A percentile compares a stretch with the other conserved stretches of the same genome.
These are phyloP conservation scores for Fusarium nisikadoi DNA, from an alignment of 2,329 filamentous ascomycete species.

Conservation along the genomic window DNA sequence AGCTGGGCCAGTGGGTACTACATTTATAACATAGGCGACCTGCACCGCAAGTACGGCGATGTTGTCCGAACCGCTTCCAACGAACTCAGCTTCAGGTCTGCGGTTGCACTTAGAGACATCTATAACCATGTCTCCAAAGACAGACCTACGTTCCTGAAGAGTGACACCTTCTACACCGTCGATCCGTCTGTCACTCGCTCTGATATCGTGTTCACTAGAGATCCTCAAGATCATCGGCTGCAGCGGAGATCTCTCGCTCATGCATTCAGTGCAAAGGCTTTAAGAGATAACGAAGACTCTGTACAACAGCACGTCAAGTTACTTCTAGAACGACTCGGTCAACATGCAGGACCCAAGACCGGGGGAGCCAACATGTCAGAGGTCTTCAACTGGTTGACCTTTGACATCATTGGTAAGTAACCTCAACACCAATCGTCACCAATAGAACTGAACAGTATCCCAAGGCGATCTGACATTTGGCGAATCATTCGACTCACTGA, in stretches of 20 bases:
- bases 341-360: neutral
- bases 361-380: conserved; percentile 1
- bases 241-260: conserved; percentile 21
- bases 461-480: conserved; percentile 24
- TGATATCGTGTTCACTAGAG: conserved; percentile 4
- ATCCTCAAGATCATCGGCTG: conserved; percentile 11
- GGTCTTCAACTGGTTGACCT: conserved; percentile 24
- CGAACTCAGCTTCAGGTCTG: conserved; percentile 27
- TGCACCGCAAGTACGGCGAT: conserved; percentile 32
- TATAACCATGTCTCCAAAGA: conserved; percentile 25
- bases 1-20: neutral
- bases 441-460: fast-evolving
- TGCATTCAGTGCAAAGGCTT: conserved; percentile 17
- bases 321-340: conserved; percentile 1
- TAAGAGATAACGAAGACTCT: conserved; percentile 10
- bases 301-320: neutral
- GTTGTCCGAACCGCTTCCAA: conserved; percentile 31
- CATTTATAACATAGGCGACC: neutral
- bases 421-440: fast-evolving
- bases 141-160: conserved; percentile 10
- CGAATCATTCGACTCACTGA: conserved; percentile 23
- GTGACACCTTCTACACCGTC: conserved; percentile 6
- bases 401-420: conserved; percentile 24
- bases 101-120: conserved; percentile 32
- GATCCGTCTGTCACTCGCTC: neutral